Conservation (phyloP, 768 basidiomycete species). For the Amylocystis lapponica region DNA sequence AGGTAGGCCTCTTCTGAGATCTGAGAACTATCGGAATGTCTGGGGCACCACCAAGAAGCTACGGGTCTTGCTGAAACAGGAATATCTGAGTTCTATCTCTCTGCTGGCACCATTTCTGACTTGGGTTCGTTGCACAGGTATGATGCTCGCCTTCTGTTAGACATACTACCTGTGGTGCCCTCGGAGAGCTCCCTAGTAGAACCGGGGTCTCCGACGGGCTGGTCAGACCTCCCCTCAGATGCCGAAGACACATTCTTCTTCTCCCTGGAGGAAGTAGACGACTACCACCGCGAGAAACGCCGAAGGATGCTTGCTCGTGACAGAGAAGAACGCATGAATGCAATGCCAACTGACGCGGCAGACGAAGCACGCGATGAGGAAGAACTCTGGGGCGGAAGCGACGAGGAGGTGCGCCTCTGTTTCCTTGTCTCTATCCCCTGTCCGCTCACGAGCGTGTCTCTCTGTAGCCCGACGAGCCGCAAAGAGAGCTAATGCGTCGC, state of each 20-base stretch:
- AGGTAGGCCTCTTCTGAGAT: constrained; percentile 58
- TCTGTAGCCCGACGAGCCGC: constrained; percentile 50
- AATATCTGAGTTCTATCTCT: constrained; percentile 5
- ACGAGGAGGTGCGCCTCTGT: constrained; percentile 61
- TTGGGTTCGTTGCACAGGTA: constrained; percentile 46
- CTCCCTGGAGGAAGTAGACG: constrained; percentile 56
- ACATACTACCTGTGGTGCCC: constrained; percentile 35
- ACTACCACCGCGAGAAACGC: constrained; percentile 64
- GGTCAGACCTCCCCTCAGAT: constrained; percentile 85
- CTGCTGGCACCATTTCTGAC: neutral
- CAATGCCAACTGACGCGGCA: constrained; percentile 41
- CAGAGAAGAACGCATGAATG: constrained; percentile 62
- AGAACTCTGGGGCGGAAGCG: constrained; percentile 61
- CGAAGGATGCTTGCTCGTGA: constrained; percentile 51
- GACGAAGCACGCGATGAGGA: constrained; percentile 25
- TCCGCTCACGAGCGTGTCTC: neutral
- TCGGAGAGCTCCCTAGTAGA: constrained; percentile 7
- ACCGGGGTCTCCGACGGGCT: constrained; percentile 52
- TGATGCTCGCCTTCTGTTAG: constrained; percentile 72
- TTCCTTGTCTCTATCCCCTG: neutral
- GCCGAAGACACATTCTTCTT: constrained; percentile 83
- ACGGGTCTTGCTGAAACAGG: neutral
- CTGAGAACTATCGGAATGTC: constrained; percentile 1
- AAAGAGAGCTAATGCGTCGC: constrained; percentile 63
- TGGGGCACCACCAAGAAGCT: neutral